These are phyloP conservation scores for Babesia ovis DNA, from an alignment of 169 alveolate genomes.

Conservation along the genomic window DNA sequence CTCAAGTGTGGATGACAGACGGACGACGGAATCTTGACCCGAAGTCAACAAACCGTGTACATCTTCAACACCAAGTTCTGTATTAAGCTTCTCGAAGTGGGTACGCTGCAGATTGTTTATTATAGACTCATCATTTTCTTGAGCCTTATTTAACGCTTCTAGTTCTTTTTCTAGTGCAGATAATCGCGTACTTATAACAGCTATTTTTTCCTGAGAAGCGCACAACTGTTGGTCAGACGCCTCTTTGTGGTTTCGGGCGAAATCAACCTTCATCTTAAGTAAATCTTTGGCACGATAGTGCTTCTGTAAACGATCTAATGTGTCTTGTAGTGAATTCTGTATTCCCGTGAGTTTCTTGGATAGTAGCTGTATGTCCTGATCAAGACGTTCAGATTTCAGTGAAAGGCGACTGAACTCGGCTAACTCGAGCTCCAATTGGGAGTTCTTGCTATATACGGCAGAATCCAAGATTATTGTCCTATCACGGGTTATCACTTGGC, in stretches of 20 bases:
- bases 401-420: slow-evolving; percentile 38
- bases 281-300: slow-evolving; percentile 39
- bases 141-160: neutral
- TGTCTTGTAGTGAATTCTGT: slow-evolving; percentile 13
- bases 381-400: slow-evolving; percentile 34
- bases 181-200: neutral
- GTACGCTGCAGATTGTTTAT: slow-evolving; percentile 7
- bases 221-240: slow-evolving; percentile 20
- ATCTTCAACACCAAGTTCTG: slow-evolving; percentile 46
- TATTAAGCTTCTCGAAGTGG: slow-evolving; percentile 35
- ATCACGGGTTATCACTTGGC: slow-evolving; percentile 67
- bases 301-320: slow-evolving; percentile 16
- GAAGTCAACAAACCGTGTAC: slow-evolving; percentile 15
- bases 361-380: slow-evolving; percentile 30
- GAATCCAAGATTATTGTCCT: slow-evolving; percentile 51
- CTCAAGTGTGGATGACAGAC: slow-evolving; percentile 3
- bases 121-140: slow-evolving; percentile 7
- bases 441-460: slow-evolving; percentile 18
- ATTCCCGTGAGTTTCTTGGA: slow-evolving; percentile 10
- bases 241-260: slow-evolving; percentile 33
- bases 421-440: slow-evolving; percentile 57
- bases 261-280: slow-evolving; percentile 35
- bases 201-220: slow-evolving; percentile 12
- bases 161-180: slow-evolving; percentile 12
- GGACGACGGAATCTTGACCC: slow-evolving; percentile 9